Percentiles rank a stretch among this genome's conserved stretches.
phyloP scores from a whole-genome alignment of 495 filamentous ascomycete genomes.

The Amorphotheca resinae region DNA sequence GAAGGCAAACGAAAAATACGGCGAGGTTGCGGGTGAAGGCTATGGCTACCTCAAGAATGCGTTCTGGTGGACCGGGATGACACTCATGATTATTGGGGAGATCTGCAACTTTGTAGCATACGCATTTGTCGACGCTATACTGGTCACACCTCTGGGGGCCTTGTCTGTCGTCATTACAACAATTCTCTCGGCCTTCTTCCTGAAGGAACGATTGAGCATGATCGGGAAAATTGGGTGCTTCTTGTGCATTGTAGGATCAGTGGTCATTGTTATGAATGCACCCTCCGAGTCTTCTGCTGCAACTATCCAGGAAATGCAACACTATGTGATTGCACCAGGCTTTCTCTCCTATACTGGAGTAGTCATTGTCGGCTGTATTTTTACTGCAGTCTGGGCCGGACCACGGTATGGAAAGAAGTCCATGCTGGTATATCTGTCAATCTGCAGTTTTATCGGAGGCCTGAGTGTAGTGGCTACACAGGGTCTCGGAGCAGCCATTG shows the following conservation, averaged over 20 bases:
- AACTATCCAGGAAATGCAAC: slow-evolving; percentile 87
- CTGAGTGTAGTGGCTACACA: slow-evolving; percentile 93
- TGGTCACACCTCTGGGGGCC: slow-evolving; percentile 92
- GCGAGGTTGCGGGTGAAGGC: slow-evolving; percentile 82
- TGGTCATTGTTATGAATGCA: slow-evolving; percentile 90
- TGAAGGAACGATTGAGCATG: slow-evolving; percentile 91
- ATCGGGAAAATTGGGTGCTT: slow-evolving; percentile 95
- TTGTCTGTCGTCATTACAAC: slow-evolving; percentile 90
- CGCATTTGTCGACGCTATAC: slow-evolving; percentile 90
- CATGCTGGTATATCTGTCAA: slow-evolving; percentile 93
- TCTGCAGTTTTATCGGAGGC: slow-evolving; percentile 90
- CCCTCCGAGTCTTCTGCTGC: slow-evolving; percentile 72
- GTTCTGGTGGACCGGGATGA: slow-evolving; percentile 96
- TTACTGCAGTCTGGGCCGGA: slow-evolving; percentile 71
- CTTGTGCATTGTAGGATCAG: slow-evolving; percentile 82
- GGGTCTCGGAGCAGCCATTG: slow-evolving; percentile 81
- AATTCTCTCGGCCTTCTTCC: slow-evolving; percentile 85
- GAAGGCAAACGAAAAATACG: slow-evolving; percentile 90
- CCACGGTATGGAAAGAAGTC: slow-evolving; percentile 90
- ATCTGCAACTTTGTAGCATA: slow-evolving; percentile 97
- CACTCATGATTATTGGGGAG: slow-evolving; percentile 91
- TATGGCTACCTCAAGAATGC: slow-evolving; percentile 96
- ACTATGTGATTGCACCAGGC: slow-evolving; percentile 75
- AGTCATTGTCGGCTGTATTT: slow-evolving; percentile 56
- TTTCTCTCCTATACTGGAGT: slow-evolving; percentile 81